Percentiles rank a stretch among this genome's conserved stretches.
Conservation (phyloP, 306 rosid species). For the Dalbergia cultrata region DNA sequence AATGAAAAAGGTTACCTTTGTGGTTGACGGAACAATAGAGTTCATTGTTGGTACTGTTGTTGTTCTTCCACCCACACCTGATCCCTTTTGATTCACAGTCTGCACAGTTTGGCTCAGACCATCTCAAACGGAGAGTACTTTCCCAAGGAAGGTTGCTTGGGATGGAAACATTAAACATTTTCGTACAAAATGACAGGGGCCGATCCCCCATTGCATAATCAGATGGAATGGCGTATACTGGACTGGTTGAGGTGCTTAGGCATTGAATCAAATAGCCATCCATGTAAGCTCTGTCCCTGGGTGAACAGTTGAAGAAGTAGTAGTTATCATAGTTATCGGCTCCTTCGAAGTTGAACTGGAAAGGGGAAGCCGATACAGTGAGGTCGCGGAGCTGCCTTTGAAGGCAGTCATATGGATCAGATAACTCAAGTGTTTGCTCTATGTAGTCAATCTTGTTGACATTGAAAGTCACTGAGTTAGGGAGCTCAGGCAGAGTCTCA, state of each 20-base stretch:
- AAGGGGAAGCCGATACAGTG: slow-evolving; percentile 42
- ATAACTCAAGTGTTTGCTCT: slow-evolving; percentile 38
- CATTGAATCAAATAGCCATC: not conserved
- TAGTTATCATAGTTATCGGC: too few relatives aligned
- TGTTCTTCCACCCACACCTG: slow-evolving; percentile 44
- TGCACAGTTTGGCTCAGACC: slow-evolving; percentile 50
- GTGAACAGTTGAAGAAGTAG: slow-evolving; percentile 51
- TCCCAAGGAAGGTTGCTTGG: not conserved
- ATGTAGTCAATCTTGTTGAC: slow-evolving; percentile 48
- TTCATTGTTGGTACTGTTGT: not conserved
- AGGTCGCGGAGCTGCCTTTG: slow-evolving; percentile 6
- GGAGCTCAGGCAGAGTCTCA: slow-evolving; percentile 48
- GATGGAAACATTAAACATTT: slow-evolving; percentile 38
- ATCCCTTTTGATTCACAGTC: slow-evolving; percentile 47
- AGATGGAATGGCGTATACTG: not conserved
- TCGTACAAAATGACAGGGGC: slow-evolving; percentile 38
- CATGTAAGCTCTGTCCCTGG: not conserved
- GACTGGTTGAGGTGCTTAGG: slow-evolving; percentile 3
- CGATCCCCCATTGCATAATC: rapidly evolving
- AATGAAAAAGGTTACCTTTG: slow-evolving; percentile 9
- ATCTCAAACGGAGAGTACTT: slow-evolving; percentile 24
- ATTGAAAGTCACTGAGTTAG: slow-evolving; percentile 38
- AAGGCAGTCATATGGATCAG: slow-evolving; percentile 38
- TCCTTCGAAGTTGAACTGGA: not conserved
- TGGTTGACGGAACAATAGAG: slow-evolving; percentile 24